phyloP scores from a whole-genome alignment of 140 eudicot species.

The Stevia rebaudiana region DNA sequence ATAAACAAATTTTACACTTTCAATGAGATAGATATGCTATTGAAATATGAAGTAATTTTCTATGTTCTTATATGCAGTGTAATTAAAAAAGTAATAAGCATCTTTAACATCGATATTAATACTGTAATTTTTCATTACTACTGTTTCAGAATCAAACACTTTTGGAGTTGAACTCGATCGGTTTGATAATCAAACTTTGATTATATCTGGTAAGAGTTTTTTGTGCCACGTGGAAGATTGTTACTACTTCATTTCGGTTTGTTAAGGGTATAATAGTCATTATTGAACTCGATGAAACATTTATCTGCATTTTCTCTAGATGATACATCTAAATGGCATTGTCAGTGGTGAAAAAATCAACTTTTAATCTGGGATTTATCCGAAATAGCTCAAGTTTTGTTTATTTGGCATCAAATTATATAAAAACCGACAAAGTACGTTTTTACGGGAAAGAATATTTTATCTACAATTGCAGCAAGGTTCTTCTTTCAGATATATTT shows the following conservation, averaged over 20 bases:
- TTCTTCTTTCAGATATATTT: neutral
- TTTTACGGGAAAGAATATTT: conserved; percentile 7
- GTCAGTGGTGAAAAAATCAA: conserved; percentile 15
- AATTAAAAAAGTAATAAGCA: conserved; percentile 1
- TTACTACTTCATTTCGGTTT: neutral
- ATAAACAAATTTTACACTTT: neutral
- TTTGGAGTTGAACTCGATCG: neutral
- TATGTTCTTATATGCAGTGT: conserved; percentile 2
- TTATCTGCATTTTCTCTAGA: neutral
- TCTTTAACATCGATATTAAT: neutral
- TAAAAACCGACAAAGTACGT: conserved; percentile 18
- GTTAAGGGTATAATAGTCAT: neutral
- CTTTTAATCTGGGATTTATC: conserved; percentile 5
- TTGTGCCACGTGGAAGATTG: neutral
- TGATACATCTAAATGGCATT: conserved; percentile 20
- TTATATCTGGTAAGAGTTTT: neutral
- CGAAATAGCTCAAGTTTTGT: conserved; percentile 22
- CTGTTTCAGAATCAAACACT: conserved; percentile 11
- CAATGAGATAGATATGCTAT: neutral
- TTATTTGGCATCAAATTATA: conserved; percentile 3
- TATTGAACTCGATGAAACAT: no score
- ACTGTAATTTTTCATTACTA: conserved; percentile 1
- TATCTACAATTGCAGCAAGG: neutral
- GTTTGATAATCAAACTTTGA: neutral
- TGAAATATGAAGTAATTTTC: neutral